Conservation (phyloP, 176 grass and related monocot genomes). For the Oropetium thomaeum region DNA sequence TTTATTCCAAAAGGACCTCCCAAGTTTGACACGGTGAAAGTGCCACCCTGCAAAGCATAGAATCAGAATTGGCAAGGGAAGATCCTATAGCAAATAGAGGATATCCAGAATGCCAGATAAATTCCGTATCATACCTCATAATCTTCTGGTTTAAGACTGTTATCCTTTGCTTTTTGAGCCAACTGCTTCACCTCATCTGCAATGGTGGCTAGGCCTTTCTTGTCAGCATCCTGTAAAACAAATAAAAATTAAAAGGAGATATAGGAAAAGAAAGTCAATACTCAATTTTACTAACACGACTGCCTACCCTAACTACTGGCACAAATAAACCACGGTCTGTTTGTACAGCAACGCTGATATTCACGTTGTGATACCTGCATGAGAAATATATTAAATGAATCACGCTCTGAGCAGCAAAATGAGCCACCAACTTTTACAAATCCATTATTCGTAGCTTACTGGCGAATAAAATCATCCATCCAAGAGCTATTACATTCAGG, state of each 20-base stretch:
- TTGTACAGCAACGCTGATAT: slow-evolving; percentile 92
- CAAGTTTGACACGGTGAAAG: slow-evolving; percentile 86
- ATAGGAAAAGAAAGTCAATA: background rate
- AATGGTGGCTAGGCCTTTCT: slow-evolving; percentile 84
- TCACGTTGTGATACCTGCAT: slow-evolving; percentile 84
- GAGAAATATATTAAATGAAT: background rate
- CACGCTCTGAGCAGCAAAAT: background rate
- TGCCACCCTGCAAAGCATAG: slow-evolving; percentile 70
- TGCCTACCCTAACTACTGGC: slow-evolving; percentile 75
- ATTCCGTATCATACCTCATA: slow-evolving; percentile 57
- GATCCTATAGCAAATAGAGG: background rate
- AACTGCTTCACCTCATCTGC: slow-evolving; percentile 84
- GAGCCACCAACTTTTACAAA: background rate
- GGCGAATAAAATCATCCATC: slow-evolving; percentile 93
- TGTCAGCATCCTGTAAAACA: slow-evolving; percentile 76
- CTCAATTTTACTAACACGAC: background rate
- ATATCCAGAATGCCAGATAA: no score
- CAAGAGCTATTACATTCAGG: slow-evolving; percentile 91
- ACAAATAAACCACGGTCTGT: slow-evolving; percentile 96
- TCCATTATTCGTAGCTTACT: slow-evolving; percentile 50
- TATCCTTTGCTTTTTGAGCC: slow-evolving; percentile 86
- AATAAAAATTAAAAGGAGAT: background rate
- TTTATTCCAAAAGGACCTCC: slow-evolving; percentile 96
- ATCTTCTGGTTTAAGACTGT: slow-evolving; percentile 81
- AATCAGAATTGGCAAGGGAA: slow-evolving; percentile 12